phyloP scores from a whole-genome alignment of 768 basidiomycete species.

The Termitomyces sp. region DNA sequence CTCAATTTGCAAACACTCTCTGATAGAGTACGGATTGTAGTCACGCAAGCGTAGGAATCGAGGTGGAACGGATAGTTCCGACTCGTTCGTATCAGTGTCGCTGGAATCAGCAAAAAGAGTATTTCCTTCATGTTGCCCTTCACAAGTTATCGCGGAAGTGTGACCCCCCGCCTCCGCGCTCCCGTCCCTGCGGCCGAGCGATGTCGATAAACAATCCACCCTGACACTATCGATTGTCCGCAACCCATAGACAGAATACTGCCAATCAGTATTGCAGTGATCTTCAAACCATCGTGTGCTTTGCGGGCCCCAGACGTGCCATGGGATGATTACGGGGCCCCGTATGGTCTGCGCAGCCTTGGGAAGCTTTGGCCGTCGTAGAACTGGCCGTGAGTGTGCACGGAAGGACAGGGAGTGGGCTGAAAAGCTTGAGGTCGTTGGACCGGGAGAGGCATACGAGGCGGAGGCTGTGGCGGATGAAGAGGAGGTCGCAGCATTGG shows the following conservation, averaged over 20 bases:
- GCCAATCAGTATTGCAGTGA: conserved; percentile 47
- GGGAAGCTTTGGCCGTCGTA: neutral
- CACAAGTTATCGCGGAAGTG: neutral
- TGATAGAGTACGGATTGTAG: conserved; percentile 30
- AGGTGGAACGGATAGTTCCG: neutral
- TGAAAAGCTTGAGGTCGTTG: neutral
- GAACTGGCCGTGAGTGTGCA: neutral
- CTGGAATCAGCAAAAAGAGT: neutral
- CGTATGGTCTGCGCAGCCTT: neutral
- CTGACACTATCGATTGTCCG: conserved; percentile 42
- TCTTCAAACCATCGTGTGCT: conserved; percentile 53
- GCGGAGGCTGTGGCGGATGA: neutral
- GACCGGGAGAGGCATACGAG: neutral
- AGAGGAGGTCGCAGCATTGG: neutral
- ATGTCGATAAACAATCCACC: neutral
- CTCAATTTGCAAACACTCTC: conserved; percentile 9
- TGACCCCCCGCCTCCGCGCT: no score
- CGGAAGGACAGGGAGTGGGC: neutral
- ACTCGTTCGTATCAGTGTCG: neutral
- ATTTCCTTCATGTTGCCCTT: neutral
- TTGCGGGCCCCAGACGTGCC: conserved; percentile 47
- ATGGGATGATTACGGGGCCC: conserved; percentile 19
- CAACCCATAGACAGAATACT: conserved; percentile 48
- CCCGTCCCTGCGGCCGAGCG: neutral
- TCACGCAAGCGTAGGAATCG: conserved; percentile 30